A percentile compares a stretch with the other conserved stretches of the same genome.
These are phyloP conservation scores for Tremella fuciformis DNA, from an alignment of 768 basidiomycete species.

Conservation along the genomic window DNA sequence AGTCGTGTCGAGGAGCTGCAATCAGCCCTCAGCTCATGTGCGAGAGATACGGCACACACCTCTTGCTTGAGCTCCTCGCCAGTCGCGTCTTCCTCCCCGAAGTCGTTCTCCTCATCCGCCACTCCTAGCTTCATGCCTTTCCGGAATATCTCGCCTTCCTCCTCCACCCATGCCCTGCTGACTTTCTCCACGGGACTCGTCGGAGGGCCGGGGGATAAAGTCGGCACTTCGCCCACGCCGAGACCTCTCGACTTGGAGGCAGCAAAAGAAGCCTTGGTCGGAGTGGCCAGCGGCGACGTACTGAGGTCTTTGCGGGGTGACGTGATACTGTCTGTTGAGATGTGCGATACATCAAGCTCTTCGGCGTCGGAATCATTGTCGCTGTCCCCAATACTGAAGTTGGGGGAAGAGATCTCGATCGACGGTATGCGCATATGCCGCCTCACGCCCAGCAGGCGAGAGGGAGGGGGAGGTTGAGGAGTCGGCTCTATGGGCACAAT, in stretches of 20 bases:
- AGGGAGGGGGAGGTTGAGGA: neutral
- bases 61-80: constrained; percentile 76
- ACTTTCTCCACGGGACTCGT: constrained; percentile 32
- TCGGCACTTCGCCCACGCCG: neutral
- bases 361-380: constrained; percentile 54
- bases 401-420: constrained; percentile 68
- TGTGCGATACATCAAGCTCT: constrained; percentile 34
- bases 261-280: neutral
- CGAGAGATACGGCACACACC: constrained; percentile 41
- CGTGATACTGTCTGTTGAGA: constrained; percentile 4
- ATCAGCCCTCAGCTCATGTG: neutral
- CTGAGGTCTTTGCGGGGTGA: constrained; percentile 6
- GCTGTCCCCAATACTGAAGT: constrained; percentile 57
- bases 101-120: constrained; percentile 69
- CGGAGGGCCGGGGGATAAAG: neutral
- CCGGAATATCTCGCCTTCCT: constrained; percentile 94
- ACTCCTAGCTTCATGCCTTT: constrained; percentile 71
- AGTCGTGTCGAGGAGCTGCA: constrained; percentile 41
- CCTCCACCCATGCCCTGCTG: constrained; percentile 69
- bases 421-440: constrained; percentile 61
- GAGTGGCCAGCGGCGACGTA: neutral
- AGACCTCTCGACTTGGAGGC: neutral
- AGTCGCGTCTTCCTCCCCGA: constrained; percentile 60
- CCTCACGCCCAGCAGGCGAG: constrained; percentile 15
- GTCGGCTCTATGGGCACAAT: constrained; percentile 22